phyloP scores from a whole-genome alignment of 257 asterid species.

The Solanum pimpinellifolium region DNA sequence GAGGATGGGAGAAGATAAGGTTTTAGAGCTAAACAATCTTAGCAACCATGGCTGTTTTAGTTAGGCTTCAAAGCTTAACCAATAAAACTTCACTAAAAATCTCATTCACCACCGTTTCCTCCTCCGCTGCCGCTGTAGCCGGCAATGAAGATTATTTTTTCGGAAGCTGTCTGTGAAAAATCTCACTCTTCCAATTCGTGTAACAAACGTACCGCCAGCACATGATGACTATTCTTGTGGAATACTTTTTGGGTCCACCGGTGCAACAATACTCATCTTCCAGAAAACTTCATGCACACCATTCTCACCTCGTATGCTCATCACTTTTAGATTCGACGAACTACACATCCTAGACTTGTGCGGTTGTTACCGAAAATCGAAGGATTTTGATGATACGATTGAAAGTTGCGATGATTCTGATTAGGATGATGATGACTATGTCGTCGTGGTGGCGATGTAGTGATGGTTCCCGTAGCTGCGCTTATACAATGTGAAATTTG shows the following conservation, averaged over 20 bases:
- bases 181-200: too few species aligned
- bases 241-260: conserved; percentile 28
- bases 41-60: neutral
- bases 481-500: neutral
- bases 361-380: conserved; percentile 37
- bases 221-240: too few species aligned
- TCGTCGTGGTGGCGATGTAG: neutral
- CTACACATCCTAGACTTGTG: conserved; percentile 54
- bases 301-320: conserved; percentile 26
- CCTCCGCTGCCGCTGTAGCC: neutral
- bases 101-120: neutral
- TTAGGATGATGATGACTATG: neutral
- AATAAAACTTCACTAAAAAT: neutral
- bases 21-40: conserved; percentile 5
- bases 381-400: neutral
- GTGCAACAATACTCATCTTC: conserved; percentile 64
- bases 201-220: too few species aligned
- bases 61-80: neutral
- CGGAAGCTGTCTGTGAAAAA: too few species aligned
- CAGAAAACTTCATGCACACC: conserved; percentile 77
- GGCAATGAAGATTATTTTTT: neutral
- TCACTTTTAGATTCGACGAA: conserved; percentile 61
- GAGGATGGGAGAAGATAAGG: conserved; percentile 25
- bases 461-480: neutral
- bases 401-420: neutral